A percentile compares a stretch with the other conserved stretches of the same genome.
Evolutionary conservation across 2,329 filamentous ascomycete species (phyloP).

Genomic region (Hymenotorrendiella dingleyae): DNA sequence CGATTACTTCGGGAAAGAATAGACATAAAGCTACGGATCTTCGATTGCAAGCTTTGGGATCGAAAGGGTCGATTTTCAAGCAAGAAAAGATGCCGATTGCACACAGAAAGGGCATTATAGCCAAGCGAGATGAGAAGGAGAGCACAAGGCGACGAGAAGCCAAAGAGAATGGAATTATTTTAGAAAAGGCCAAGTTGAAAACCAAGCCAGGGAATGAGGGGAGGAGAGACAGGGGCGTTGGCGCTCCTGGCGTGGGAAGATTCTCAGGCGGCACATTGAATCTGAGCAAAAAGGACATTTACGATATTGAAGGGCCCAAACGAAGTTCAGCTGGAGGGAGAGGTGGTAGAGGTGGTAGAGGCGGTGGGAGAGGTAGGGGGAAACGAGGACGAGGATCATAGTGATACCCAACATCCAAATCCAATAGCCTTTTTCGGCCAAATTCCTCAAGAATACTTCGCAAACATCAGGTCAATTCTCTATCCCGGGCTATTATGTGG

Average conservation of each 20-base stretch:
- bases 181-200: conserved; percentile 52
- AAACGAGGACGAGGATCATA: conserved; percentile 13
- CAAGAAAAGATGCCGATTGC: conserved; percentile 88
- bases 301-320: conserved; percentile 55
- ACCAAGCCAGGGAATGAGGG: conserved; percentile 35
- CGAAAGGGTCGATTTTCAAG: conserved; percentile 66
- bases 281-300: conserved; percentile 72
- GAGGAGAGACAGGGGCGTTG: conserved; percentile 56
- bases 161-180: conserved; percentile 80
- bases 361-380: conserved; percentile 25
- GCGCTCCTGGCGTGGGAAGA: conserved; percentile 72
- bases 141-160: conserved; percentile 70
- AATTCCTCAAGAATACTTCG: too few species aligned
- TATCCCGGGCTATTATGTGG: too few species aligned
- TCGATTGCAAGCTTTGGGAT: conserved; percentile 73
- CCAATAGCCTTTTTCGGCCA: too few species aligned
- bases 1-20: conserved; percentile 53
- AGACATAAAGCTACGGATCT: conserved; percentile 79
- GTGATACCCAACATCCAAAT: conserved; percentile 1
- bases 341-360: conserved; percentile 28
- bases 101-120: conserved; percentile 76
- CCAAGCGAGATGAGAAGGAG: conserved; percentile 61
- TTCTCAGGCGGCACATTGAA: conserved; percentile 74
- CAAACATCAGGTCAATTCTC: too few species aligned
- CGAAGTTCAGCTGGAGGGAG: conserved; percentile 28